phyloP scores from a whole-genome alignment of 192 early-diverging fungal genomes.

The Dimargaris verticillata region DNA sequence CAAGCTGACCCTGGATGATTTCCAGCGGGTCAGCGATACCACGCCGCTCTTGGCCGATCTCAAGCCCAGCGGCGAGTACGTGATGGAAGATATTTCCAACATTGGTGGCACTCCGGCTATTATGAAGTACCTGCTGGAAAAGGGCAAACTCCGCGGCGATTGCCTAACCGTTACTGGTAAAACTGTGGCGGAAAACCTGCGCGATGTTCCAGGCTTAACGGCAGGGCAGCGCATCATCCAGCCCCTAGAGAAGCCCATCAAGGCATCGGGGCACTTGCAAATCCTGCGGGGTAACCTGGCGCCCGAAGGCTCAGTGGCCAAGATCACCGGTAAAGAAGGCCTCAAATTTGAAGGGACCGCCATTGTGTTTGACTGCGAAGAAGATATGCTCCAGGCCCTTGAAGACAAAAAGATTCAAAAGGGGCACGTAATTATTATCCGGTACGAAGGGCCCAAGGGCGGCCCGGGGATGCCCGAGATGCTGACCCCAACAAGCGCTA shows the following conservation, averaged over 20 bases:
- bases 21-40: slow-evolving; percentile 79
- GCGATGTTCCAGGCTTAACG: slow-evolving; percentile 51
- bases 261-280: slow-evolving; percentile 85
- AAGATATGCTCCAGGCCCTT: slow-evolving; percentile 77
- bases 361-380: slow-evolving; percentile 82
- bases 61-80: slow-evolving; percentile 95
- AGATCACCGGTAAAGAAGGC: slow-evolving; percentile 99
- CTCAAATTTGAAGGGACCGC: slow-evolving; percentile 75
- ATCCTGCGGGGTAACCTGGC: slow-evolving; percentile 89
- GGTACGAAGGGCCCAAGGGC: slow-evolving; percentile 95
- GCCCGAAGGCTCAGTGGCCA: slow-evolving; percentile 90
- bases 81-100: slow-evolving; percentile 89
- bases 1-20: slow-evolving; percentile 78
- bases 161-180: slow-evolving; percentile 93
- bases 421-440: slow-evolving; percentile 86
- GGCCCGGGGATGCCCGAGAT: slow-evolving; percentile 99
- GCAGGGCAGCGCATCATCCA: slow-evolving; percentile 76
- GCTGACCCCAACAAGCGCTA: slow-evolving; percentile 91
- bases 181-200: slow-evolving; percentile 86
- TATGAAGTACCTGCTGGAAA: slow-evolving; percentile 79
- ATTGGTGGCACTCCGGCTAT: slow-evolving; percentile 92
- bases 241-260: slow-evolving; percentile 74
- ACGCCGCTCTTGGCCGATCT: slow-evolving; percentile 94
- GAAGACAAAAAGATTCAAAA: slow-evolving; percentile 76
- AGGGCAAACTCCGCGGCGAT: slow-evolving; percentile 76